Percentiles rank a stretch among this genome's conserved stretches.
phyloP scores from a whole-genome alignment of 306 rosid genomes.

The Cicer bijugum region DNA sequence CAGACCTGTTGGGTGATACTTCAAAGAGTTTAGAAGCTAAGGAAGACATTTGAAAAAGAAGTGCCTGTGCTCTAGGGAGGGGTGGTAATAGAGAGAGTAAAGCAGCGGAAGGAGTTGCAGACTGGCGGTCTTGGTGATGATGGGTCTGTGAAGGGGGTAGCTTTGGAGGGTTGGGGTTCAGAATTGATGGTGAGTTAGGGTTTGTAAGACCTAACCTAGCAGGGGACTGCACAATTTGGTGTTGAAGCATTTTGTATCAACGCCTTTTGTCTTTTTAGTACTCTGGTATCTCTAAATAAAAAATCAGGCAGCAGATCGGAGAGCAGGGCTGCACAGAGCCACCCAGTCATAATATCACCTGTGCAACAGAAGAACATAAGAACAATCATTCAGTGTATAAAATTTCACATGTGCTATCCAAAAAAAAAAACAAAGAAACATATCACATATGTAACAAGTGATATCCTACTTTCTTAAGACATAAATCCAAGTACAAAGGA shows the following conservation, averaged over 20 bases:
- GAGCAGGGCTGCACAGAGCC: background rate
- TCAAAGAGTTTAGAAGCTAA: conserved; percentile 76
- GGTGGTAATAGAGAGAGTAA: conserved; percentile 86
- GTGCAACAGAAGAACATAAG: background rate
- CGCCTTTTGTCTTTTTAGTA: background rate
- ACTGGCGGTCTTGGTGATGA: conserved; percentile 47
- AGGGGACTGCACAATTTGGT: conserved; percentile 81
- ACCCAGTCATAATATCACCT: background rate
- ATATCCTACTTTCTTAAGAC: background rate
- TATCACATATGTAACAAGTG: background rate
- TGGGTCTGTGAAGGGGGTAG: conserved; percentile 61
- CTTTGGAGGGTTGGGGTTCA: conserved; percentile 70
- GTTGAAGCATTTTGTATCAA: conserved; percentile 66
- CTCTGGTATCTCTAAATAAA: background rate
- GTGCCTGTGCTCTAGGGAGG: conserved; percentile 85
- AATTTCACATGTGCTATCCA: background rate
- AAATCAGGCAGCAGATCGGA: background rate
- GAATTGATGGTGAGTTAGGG: conserved; percentile 79
- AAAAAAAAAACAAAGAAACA: background rate
- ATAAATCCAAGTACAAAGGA: background rate
- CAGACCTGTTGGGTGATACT: conserved; percentile 71
- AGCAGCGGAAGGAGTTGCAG: conserved; percentile 49
- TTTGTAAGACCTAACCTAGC: conserved; percentile 82
- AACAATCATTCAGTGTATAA: background rate
- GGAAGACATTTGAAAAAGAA: conserved; percentile 81